A percentile compares a stretch with the other conserved stretches of the same genome.
These are phyloP conservation scores for Purpureocillium lavendulum DNA, from an alignment of 2,329 filamentous ascomycete species.

Conservation along the genomic window DNA sequence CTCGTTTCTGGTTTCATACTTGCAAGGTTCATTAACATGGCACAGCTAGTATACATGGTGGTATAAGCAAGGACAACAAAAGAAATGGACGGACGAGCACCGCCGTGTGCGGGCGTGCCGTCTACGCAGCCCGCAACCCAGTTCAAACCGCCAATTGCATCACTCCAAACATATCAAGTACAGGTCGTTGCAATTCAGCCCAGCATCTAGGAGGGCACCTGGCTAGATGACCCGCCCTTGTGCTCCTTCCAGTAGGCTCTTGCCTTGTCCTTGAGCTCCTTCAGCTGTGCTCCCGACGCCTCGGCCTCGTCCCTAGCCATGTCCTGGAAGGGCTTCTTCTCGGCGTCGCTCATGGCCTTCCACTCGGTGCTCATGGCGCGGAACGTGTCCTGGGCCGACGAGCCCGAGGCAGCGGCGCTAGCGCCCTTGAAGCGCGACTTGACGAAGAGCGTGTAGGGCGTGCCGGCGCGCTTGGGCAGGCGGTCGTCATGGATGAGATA, in stretches of 20 bases:
- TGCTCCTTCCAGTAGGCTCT: slow-evolving; percentile 12
- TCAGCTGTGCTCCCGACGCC: slow-evolving; percentile 10
- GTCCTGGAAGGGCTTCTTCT: slow-evolving; percentile 33
- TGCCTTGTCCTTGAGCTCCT: slow-evolving; percentile 19
- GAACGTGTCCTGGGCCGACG: slow-evolving; percentile 10
- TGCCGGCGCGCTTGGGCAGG: slow-evolving; percentile 29
- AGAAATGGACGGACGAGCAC: no score
- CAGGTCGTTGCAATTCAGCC: background rate
- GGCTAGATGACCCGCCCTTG: slow-evolving; percentile 1
- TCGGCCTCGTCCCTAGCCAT: slow-evolving; percentile 10
- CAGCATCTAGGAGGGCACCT: slow-evolving; percentile 3
- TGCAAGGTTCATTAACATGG: no score
- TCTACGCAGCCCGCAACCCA: no score
- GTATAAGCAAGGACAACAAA: no score
- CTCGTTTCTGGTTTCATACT: no score
- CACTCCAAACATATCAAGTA: background rate
- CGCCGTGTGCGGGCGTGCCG: no score
- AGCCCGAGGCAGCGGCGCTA: slow-evolving; percentile 13
- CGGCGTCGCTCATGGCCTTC: slow-evolving; percentile 29
- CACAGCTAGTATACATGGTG: no score
- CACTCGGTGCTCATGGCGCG: slow-evolving; percentile 27
- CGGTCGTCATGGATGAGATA: slow-evolving; percentile 37
- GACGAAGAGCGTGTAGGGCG: slow-evolving; percentile 27
- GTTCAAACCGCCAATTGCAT: no score
- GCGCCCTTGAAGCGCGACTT: slow-evolving; percentile 23